Percentiles rank a stretch among this genome's conserved stretches.
Conservation (phyloP, 129 eudicot genomes). For the Cynara cardunculus region DNA sequence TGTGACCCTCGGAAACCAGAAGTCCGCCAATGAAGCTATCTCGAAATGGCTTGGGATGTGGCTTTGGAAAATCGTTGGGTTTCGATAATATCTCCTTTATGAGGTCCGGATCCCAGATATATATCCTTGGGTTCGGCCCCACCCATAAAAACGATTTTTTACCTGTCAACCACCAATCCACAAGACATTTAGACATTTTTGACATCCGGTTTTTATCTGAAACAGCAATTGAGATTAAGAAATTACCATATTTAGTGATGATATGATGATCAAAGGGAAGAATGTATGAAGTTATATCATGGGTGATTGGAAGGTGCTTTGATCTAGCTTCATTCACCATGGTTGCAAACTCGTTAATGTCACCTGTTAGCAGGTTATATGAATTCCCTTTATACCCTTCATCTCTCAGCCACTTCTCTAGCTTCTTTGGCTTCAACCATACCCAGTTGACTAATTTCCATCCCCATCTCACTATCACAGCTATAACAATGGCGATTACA, state of each 20-base stretch:
- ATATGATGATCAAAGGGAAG: conserved; percentile 31
- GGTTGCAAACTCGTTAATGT: conserved; percentile 19
- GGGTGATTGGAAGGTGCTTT: conserved; percentile 26
- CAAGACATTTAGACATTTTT: background rate
- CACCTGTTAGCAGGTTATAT: conserved; percentile 33
- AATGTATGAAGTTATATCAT: conserved; percentile 25
- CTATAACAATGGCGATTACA: conserved; percentile 6
- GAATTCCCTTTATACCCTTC: conserved; percentile 36
- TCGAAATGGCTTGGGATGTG: conserved; percentile 39
- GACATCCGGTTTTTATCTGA: too few relatives aligned
- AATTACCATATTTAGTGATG: conserved; percentile 41
- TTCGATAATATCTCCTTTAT: conserved; percentile 57
- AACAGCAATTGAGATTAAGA: too few relatives aligned
- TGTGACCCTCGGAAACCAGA: conserved; percentile 36
- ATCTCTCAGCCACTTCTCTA: conserved; percentile 30
- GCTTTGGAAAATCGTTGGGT: conserved; percentile 49
- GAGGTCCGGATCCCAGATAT: conserved; percentile 46
- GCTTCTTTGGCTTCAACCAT: conserved; percentile 32
- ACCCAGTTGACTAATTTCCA: conserved; percentile 28
- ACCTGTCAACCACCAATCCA: conserved; percentile 30
- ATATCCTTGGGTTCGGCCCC: conserved; percentile 56
- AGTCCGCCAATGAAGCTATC: conserved; percentile 42
- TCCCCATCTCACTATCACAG: conserved; percentile 18
- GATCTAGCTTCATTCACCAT: conserved; percentile 19
- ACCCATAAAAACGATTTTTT: conserved; percentile 45